phyloP scores from a whole-genome alignment of 164 flowering plant genomes.

The Nymphaea thermarum region DNA sequence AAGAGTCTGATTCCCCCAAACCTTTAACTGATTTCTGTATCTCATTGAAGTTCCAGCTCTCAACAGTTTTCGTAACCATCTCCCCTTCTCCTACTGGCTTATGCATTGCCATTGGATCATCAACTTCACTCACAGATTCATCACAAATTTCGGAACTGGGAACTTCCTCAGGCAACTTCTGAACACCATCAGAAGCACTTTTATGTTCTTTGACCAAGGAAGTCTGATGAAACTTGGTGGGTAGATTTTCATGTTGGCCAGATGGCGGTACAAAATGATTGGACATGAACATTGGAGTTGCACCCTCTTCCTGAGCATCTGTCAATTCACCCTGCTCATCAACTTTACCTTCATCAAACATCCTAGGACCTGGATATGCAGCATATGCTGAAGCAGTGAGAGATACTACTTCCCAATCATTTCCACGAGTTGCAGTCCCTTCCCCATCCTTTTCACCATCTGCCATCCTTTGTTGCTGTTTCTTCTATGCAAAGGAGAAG shows the following conservation, averaged over 20 bases:
- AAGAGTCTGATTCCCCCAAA: slow-evolving; percentile 27
- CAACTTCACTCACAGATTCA: slow-evolving; percentile 20
- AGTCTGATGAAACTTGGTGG: slow-evolving; percentile 21
- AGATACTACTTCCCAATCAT: slow-evolving; percentile 98
- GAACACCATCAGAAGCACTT: neutral
- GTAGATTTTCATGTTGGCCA: slow-evolving; percentile 58
- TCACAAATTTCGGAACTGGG: slow-evolving; percentile 18
- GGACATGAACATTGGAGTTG: slow-evolving; percentile 74
- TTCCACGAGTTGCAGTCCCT: slow-evolving; percentile 54
- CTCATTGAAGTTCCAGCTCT: slow-evolving; percentile 19
- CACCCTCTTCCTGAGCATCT: slow-evolving; percentile 31
- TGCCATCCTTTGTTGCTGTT: slow-evolving; percentile 24
- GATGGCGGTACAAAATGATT: slow-evolving; percentile 88
- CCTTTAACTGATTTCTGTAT: slow-evolving; percentile 13
- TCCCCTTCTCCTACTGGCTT: slow-evolving; percentile 21
- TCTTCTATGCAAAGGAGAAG: slow-evolving; percentile 7
- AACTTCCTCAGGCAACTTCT: neutral
- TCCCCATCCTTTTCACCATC: slow-evolving; percentile 27
- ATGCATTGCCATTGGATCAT: slow-evolving; percentile 11
- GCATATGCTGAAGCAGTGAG: slow-evolving; percentile 92
- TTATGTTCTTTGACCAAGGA: neutral
- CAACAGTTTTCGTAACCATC: slow-evolving; percentile 24
- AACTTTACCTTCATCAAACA: slow-evolving; percentile 19
- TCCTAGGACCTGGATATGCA: slow-evolving; percentile 70
- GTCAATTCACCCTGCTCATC: slow-evolving; percentile 3